Evolutionary conservation across 1,139 yeast genomes (phyloP).

Genomic region (Yamadazyma dendronema): DNA sequence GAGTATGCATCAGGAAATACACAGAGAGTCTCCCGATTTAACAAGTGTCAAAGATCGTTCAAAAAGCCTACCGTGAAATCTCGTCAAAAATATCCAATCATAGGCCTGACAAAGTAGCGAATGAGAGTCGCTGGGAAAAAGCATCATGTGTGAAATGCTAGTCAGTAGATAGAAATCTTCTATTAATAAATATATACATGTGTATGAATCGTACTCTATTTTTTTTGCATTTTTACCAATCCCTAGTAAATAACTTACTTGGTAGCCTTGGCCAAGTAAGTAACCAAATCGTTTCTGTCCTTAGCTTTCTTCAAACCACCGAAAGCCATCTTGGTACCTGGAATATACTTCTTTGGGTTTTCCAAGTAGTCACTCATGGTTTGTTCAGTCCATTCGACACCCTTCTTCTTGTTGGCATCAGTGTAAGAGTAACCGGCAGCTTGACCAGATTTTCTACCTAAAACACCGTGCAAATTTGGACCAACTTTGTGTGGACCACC

Average conservation of each 20-base stretch:
- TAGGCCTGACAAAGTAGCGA: conserved; percentile 2
- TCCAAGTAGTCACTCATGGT: conserved; percentile 93
- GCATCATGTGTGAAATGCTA: too few species aligned
- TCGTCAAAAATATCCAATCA: conserved; percentile 3
- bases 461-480: conserved; percentile 94
- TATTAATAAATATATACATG: conserved; percentile 11
- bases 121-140: conserved; percentile 2
- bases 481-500: conserved; percentile 99
- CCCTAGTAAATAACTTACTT: conserved; percentile 38
- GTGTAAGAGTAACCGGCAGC: conserved; percentile 95
- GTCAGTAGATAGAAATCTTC: too few species aligned
- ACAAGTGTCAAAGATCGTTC: not conserved
- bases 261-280: conserved; percentile 83
- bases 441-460: conserved; percentile 89
- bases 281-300: conserved; percentile 95
- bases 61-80: not conserved
- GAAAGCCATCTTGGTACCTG: conserved; percentile 99
- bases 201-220: conserved; percentile 1
- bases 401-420: conserved; percentile 97
- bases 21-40: not conserved
- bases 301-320: conserved; percentile 99
- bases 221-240: not conserved
- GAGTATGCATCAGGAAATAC: too few species aligned
- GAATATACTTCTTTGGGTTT: conserved; percentile 99
- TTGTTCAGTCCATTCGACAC: conserved; percentile 83